These are phyloP conservation scores for Phytophthora melonis DNA, from an alignment of 352 stramenopile genomes.

Conservation along the genomic window DNA sequence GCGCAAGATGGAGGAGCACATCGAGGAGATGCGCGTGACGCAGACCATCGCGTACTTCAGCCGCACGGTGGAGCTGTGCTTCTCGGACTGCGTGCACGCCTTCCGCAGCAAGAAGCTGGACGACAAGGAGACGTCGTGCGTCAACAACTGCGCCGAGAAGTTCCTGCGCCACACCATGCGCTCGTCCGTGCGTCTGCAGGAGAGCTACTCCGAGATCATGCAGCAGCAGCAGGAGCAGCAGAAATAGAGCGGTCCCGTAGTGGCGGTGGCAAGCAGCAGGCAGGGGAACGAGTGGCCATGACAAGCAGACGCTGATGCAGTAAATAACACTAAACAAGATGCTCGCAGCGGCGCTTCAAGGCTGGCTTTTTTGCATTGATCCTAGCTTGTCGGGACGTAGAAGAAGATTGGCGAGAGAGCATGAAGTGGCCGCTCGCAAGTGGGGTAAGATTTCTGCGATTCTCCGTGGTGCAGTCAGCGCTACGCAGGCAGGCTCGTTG, in stretches of 20 bases:
- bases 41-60: slow-evolving; percentile 92
- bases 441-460: too few relatives aligned
- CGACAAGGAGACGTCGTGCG: slow-evolving; percentile 89
- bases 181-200: slow-evolving; percentile 88
- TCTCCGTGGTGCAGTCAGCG: too few relatives aligned
- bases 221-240: slow-evolving; percentile 81
- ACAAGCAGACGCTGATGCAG: not conserved
- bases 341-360: not conserved
- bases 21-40: slow-evolving; percentile 92
- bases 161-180: slow-evolving; percentile 93
- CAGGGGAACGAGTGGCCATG: not conserved
- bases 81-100: slow-evolving; percentile 90
- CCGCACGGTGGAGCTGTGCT: slow-evolving; percentile 91
- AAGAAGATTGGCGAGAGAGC: too few relatives aligned
- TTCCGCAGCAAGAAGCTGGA: slow-evolving; percentile 94
- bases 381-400: too few relatives aligned
- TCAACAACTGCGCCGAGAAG: slow-evolving; percentile 92
- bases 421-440: too few relatives aligned
- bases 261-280: too few relatives aligned
- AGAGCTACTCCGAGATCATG: slow-evolving; percentile 91
- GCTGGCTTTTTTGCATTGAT: not conserved
- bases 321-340: slow-evolving; percentile 22
- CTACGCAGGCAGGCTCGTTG: too few relatives aligned
- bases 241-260: slow-evolving; percentile 44
- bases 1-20: slow-evolving; percentile 92